A percentile compares a stretch with the other conserved stretches of the same genome.
These are phyloP conservation scores for Penicillium sp. DNA, from an alignment of 2,329 filamentous ascomycete genomes.

Conservation along the genomic window DNA sequence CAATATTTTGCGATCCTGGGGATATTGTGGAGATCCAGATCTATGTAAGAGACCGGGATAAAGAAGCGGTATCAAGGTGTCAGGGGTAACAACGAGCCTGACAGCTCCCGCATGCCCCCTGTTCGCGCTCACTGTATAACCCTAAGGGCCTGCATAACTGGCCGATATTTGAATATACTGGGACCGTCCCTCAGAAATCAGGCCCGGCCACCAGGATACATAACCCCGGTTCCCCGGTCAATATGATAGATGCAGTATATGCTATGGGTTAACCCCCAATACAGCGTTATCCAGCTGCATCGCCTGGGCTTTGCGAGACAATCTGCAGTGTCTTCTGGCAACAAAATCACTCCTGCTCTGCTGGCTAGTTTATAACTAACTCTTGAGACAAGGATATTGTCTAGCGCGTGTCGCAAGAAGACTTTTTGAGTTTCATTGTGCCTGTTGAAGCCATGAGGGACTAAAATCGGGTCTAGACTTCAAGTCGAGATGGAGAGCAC, in stretches of 20 bases:
- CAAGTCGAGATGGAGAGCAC: background rate
- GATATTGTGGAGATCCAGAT: background rate
- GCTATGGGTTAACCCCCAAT: background rate
- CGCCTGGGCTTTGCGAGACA: background rate
- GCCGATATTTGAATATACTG: constrained; percentile 1
- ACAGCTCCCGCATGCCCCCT: background rate
- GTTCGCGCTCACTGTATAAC: background rate
- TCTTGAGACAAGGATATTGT: background rate
- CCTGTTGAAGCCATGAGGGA: background rate
- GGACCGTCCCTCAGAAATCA: background rate
- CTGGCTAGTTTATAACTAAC: constrained; percentile 10
- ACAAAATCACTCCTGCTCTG: constrained; percentile 1
- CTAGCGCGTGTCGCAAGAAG: background rate
- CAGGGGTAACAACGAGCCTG: background rate
- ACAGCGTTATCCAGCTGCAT: background rate
- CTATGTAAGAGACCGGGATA: background rate
- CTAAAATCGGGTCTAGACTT: background rate
- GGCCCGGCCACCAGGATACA: background rate
- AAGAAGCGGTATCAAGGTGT: constrained; percentile 1
- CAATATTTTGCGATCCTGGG: background rate
- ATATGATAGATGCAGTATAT: background rate
- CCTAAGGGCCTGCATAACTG: constrained; percentile 2
- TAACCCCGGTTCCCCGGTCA: background rate
- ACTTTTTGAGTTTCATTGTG: background rate
- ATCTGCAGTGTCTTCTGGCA: constrained; percentile 4